Percentiles rank a stretch among this genome's conserved stretches.
Conservation (phyloP, 83 land plant species). For the Diphasiastrum complanatum region DNA sequence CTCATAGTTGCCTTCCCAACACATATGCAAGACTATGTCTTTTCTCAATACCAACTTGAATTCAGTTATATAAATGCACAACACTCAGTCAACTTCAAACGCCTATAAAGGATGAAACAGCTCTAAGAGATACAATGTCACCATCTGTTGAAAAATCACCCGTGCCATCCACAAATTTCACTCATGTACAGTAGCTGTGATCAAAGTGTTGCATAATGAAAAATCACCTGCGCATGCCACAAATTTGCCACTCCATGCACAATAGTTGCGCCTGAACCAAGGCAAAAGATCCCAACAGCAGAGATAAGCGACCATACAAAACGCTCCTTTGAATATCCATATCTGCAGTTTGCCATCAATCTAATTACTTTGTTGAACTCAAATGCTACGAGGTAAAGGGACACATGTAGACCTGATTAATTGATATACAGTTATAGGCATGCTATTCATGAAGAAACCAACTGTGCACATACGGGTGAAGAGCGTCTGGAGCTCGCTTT, state of each 20-base stretch:
- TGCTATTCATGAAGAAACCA: background rate
- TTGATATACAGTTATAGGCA: background rate
- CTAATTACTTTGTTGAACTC: background rate
- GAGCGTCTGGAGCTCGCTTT: constrained; percentile 94
- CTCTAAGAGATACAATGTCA: no score
- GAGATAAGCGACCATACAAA: constrained; percentile 98
- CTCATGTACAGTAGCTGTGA: no score
- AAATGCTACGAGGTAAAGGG: background rate
- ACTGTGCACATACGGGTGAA: constrained; percentile 75
- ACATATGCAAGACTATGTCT: no score
- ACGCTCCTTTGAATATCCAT: constrained; percentile 94
- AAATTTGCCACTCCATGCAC: constrained; percentile 86
- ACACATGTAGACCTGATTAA: no score
- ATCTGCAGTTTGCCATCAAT: constrained; percentile 38
- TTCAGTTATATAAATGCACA: no score
- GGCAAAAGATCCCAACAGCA: constrained; percentile 95
- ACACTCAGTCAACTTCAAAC: no score
- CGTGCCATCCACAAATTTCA: no score
- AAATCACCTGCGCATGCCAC: constrained; percentile 63
- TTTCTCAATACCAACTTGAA: no score
- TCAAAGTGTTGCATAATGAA: background rate
- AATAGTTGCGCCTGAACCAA: constrained; percentile 96
- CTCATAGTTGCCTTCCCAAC: no score
- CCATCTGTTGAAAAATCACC: no score
- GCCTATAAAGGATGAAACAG: no score